These are phyloP conservation scores for Penicillium simplicissimum DNA, from an alignment of 495 filamentous ascomycete species.

Conservation along the genomic window DNA sequence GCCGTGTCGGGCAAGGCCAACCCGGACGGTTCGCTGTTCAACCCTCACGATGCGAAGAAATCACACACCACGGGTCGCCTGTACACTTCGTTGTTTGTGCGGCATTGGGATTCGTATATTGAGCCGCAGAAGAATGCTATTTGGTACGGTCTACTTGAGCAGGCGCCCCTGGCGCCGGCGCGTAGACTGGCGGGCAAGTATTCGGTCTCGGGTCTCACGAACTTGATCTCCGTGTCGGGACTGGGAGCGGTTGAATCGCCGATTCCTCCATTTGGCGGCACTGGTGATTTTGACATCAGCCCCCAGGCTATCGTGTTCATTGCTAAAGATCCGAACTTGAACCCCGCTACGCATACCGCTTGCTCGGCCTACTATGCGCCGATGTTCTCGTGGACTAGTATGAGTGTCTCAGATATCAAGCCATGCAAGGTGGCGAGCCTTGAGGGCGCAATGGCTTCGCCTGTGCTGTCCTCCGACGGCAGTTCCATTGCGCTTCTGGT, in stretches of 20 bases:
- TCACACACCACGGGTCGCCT: slow-evolving; percentile 51
- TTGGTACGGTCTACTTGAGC: slow-evolving; percentile 68
- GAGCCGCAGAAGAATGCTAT: slow-evolving; percentile 67
- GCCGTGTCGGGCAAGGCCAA: slow-evolving; percentile 63
- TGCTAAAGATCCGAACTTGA: slow-evolving; percentile 76
- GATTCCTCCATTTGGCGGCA: slow-evolving; percentile 61
- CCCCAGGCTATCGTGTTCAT: slow-evolving; percentile 70
- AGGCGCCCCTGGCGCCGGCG: slow-evolving; percentile 38
- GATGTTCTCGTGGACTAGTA: slow-evolving; percentile 57
- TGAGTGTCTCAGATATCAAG: slow-evolving; percentile 44
- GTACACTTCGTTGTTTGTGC: slow-evolving; percentile 58
- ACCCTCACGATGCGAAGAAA: slow-evolving; percentile 55
- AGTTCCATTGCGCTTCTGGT: slow-evolving; percentile 74
- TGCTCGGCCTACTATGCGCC: slow-evolving; percentile 64
- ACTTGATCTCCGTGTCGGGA: slow-evolving; percentile 47
- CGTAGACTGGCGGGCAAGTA: slow-evolving; percentile 45
- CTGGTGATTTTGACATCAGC: slow-evolving; percentile 60
- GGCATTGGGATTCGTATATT: slow-evolving; percentile 63
- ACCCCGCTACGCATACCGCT: slow-evolving; percentile 80
- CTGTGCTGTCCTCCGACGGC: slow-evolving; percentile 75
- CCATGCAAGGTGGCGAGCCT: slow-evolving; percentile 41
- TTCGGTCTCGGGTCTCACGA: slow-evolving; percentile 49
- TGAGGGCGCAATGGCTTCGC: slow-evolving; percentile 73
- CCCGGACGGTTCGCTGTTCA: slow-evolving; percentile 57
- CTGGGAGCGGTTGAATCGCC: slow-evolving; percentile 51